Conservation (phyloP, 2,329 filamentous ascomycete species). For the Calonectria fujianensis region DNA sequence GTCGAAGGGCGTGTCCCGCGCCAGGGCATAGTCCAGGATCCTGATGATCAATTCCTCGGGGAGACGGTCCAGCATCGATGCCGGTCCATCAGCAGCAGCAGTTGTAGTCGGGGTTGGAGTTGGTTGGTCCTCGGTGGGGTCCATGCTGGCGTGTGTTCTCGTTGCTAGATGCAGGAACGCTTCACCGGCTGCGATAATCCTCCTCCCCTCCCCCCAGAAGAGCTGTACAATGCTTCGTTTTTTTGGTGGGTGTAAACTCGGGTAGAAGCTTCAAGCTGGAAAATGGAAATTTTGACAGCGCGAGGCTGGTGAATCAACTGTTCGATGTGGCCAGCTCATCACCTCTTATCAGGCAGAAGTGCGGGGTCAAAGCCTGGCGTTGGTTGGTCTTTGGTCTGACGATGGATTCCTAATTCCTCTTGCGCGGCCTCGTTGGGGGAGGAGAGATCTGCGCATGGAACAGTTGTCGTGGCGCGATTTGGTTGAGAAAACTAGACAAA, state of each 20-base stretch:
- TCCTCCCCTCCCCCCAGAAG: neutral
- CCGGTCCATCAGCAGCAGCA: too few relatives aligned
- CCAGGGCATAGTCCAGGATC: constrained; percentile 27
- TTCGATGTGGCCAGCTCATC: neutral
- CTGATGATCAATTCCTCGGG: constrained; percentile 33
- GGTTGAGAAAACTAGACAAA: neutral
- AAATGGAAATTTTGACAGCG: neutral
- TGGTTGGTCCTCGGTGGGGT: neutral
- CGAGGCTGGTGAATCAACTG: neutral
- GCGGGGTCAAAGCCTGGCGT: constrained; percentile 2
- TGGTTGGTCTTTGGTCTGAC: neutral
- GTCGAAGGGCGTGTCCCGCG: constrained; percentile 26
- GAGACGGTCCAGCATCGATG: neutral
- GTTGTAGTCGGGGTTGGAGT: neutral
- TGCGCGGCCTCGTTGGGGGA: neutral
- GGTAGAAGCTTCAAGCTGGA: neutral
- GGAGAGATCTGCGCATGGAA: neutral
- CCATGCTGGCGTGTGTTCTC: neutral
- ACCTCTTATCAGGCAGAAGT: constrained; percentile 25
- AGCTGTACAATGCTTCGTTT: neutral
- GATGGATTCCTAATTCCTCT: constrained; percentile 10
- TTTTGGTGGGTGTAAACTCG: neutral
- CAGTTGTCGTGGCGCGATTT: neutral
- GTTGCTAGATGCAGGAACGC: neutral
- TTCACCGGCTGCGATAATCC: neutral